Evolutionary conservation across 2,329 filamentous ascomycete genomes (phyloP), one percentile per base, ranked within the genome.

Genomic region (Aspergillus fijiensis): DNA sequence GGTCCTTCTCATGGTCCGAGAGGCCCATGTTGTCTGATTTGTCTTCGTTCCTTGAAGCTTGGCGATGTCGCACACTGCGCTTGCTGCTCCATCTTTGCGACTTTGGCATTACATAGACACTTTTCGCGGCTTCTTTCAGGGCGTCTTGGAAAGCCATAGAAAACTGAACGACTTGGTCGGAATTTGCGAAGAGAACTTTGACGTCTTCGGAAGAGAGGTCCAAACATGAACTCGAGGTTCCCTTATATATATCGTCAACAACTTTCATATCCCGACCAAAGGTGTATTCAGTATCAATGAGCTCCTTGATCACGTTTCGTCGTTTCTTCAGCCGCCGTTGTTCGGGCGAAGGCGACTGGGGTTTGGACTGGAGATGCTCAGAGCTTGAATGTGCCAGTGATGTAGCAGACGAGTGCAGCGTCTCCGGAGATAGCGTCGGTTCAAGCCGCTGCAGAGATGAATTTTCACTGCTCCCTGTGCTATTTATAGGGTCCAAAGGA

Each of bases 251-350:
- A 71, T 98, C 93, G 70, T 96, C 92, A 2, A 96, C 89, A 56
- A 99, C 94, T 73, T 93, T 96, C 91, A 99, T 94, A 74, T 99
- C 95, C 64, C 92, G 87, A 59, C 96, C 88, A 76, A 96, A 98
- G 5, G 89, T 88, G 51, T 92, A 88, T 73, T 99, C 95, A 0
- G 95, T 99, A 70, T 97, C 92, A 50, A 97, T 85, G 42, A 99
- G 81, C 75, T 99, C 95, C 71, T 94, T 93, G 69, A 98, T 89
- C 51, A 96, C 87, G 72, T 96, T 87, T 57, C 89, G 87, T 21
- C 95, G 89, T 72, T 94, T 90, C 53, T 86, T 85, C 9, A 98
- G 80, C n/a, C 90, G 87, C 19, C 72, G 70, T 60, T 78, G 74
- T 51, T 74, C 76, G 2, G 76, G 75, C 4, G 77, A 75, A 21